Evolutionary conservation across 352 stramenopile species (phyloP), one percentile per base, ranked within the genome.

Genomic region (Thalassiosira livingstoniorum): DNA sequence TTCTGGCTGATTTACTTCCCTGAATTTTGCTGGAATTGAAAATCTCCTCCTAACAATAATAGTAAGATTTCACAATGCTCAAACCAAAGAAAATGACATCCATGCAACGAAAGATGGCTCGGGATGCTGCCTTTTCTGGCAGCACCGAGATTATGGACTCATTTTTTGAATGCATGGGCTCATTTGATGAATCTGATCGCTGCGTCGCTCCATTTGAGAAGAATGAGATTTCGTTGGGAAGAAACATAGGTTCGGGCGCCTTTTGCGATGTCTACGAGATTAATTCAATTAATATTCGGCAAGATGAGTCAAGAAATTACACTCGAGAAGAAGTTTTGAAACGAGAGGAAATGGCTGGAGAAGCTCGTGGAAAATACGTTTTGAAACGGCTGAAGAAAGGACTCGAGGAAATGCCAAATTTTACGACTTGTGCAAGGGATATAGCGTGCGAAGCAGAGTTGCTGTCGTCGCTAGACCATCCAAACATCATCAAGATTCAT

Each of bases 401-500:
- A 69, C 51, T 60, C 69, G 3, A 66, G 65, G 10, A 69, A 54
- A 51, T 25, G 57, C 45, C 1, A 69, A 42, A 31, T 78, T 70
- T 51, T 10, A 32, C 0, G 11, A 2, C 3, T 25, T 31, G 43
- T 25, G 34, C 37, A 51, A 74, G n/a, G 29, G 88, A 93, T 85
- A 72, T 93, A 61, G 88, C 79, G 4, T 43, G 86, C 2, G 88
- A 93, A 61, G 74, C 84, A 23, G 68, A 87, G 2, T 87, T 92
- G 60, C 61, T 93, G 23, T 63, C 77, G 31, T 63, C 82, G 15
- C 61, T 93, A 34, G 76, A 84, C 21, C 86, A 93, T 75, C 78
- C 86, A 23, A 90, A 93, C 54, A 92, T 93, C 76, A 90, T 93
- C 53, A 93, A 92, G 73, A 80, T 93, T 65, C 43, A 84, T 39